phyloP scores from a whole-genome alignment of 495 filamentous ascomycete genomes.

The Aspergillus bertholletiae region DNA sequence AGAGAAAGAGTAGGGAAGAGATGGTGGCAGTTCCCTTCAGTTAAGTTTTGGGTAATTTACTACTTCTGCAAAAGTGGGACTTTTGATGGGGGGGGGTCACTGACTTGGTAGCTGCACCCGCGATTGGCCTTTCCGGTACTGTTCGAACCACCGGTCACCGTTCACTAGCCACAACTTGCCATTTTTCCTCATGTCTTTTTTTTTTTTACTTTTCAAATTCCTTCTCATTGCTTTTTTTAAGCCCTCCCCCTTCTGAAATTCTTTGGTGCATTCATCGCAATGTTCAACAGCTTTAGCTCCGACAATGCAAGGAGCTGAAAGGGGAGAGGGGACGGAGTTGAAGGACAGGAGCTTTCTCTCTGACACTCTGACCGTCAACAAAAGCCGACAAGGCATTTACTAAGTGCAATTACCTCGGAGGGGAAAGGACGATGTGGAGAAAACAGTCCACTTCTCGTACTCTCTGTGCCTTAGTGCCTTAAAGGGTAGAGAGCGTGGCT shows the following conservation, averaged over 20 bases:
- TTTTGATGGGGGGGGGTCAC: conserved; percentile 1
- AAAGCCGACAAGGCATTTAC: too few species aligned
- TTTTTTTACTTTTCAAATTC: not conserved
- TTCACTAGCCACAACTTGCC: not conserved
- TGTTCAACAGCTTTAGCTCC: not conserved
- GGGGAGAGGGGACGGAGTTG: not conserved
- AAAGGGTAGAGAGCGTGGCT: not conserved
- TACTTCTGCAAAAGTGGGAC: not conserved
- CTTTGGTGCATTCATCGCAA: not conserved
- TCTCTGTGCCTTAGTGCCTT: not conserved
- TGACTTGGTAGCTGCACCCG: not conserved
- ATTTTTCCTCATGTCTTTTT: not conserved
- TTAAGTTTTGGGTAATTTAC: not conserved
- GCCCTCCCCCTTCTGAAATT: not conserved
- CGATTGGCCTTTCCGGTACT: not conserved
- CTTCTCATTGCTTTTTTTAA: not conserved
- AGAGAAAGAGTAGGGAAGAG: not conserved
- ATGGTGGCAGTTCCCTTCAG: not conserved
- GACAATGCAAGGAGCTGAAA: not conserved
- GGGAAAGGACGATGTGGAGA: not conserved
- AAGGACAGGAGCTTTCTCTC: not conserved
- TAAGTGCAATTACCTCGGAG: not conserved
- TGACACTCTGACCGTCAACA: too few species aligned
- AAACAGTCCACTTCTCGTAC: not conserved
- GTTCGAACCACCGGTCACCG: not conserved